A percentile compares a stretch with the other conserved stretches of the same genome.
phyloP scores from a whole-genome alignment of 768 basidiomycete genomes.

The Amanita jacksonii region DNA sequence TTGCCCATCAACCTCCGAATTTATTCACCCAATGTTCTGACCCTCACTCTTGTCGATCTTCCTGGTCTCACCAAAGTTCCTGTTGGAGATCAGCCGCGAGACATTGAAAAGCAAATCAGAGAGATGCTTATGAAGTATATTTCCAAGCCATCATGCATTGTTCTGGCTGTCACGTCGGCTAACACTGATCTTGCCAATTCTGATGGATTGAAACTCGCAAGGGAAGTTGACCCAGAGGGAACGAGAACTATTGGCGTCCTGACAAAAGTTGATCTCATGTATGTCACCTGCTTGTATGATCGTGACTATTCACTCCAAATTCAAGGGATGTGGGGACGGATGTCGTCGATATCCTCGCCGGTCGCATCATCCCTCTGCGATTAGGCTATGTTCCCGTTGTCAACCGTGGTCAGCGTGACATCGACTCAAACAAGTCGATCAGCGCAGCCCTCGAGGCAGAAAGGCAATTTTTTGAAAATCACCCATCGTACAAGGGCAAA shows the following conservation, averaged over 20 bases:
- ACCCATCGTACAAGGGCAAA: constrained; percentile 88
- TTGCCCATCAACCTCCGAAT: constrained; percentile 96
- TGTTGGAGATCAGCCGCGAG: constrained; percentile 91
- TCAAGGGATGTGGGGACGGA: constrained; percentile 92
- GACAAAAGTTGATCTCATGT: constrained; percentile 99
- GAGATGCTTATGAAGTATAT: constrained; percentile 97
- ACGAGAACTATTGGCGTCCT: constrained; percentile 95
- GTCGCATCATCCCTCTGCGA: constrained; percentile 91
- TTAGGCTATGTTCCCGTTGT: constrained; percentile 98
- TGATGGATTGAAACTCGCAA: constrained; percentile 90
- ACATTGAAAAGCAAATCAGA: constrained; percentile 95
- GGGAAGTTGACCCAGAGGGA: constrained; percentile 96
- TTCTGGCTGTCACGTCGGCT: constrained; percentile 92
- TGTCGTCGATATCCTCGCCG: constrained; percentile 97
- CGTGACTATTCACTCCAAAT: constrained; percentile 6
- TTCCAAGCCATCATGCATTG: constrained; percentile 89
- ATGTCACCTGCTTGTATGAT: constrained; percentile 17
- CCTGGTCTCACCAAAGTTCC: constrained; percentile 95
- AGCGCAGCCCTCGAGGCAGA: constrained; percentile 79
- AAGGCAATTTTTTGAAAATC: constrained; percentile 89
- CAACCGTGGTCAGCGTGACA: constrained; percentile 96
- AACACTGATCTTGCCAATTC: constrained; percentile 98
- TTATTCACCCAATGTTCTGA: constrained; percentile 95
- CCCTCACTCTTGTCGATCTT: constrained; percentile 93
- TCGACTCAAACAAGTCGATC: constrained; percentile 84